Conservation (phyloP, 805 yeast genomes). For the Kregervanrija fluxuum region DNA sequence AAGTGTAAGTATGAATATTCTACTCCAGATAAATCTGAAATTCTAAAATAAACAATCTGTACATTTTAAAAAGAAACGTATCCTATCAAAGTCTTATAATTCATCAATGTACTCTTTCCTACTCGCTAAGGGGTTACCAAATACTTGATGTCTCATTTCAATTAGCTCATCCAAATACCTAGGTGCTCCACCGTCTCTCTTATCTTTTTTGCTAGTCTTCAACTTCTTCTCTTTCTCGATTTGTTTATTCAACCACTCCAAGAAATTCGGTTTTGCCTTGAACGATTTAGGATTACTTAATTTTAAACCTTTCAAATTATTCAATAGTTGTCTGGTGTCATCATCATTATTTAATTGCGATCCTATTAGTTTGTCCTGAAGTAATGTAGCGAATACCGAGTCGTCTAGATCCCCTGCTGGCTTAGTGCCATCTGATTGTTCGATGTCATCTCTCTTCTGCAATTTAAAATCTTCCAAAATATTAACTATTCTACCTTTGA, state of each 20-base stretch:
- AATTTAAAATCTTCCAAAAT: constrained; percentile 38
- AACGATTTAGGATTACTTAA: constrained; percentile 25
- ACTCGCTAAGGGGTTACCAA: constrained; percentile 71
- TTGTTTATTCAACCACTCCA: constrained; percentile 47
- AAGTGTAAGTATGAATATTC: no score
- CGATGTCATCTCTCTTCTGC: constrained; percentile 5
- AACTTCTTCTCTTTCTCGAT: constrained; percentile 18
- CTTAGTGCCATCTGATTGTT: not conserved
- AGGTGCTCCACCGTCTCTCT: constrained; percentile 1
- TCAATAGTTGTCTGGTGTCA: constrained; percentile 37
- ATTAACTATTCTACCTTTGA: constrained; percentile 34
- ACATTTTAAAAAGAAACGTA: no score
- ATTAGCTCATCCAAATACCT: constrained; percentile 23
- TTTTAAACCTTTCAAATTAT: constrained; percentile 28
- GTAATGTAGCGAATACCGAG: constrained; percentile 27
- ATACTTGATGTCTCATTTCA: constrained; percentile 49
- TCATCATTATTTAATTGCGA: constrained; percentile 26
- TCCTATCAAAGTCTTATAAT: constrained; percentile 19
- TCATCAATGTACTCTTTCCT: constrained; percentile 56
- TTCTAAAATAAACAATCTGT: no score
- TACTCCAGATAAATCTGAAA: no score
- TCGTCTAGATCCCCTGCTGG: constrained; percentile 9
- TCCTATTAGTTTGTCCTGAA: constrained; percentile 29
- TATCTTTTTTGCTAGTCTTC: constrained; percentile 23
- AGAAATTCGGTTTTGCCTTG: constrained; percentile 35